Evolutionary conservation across 305 asterid species (phyloP), one percentile per base, ranked within the genome.

Genomic region (Solanum hybrid): DNA sequence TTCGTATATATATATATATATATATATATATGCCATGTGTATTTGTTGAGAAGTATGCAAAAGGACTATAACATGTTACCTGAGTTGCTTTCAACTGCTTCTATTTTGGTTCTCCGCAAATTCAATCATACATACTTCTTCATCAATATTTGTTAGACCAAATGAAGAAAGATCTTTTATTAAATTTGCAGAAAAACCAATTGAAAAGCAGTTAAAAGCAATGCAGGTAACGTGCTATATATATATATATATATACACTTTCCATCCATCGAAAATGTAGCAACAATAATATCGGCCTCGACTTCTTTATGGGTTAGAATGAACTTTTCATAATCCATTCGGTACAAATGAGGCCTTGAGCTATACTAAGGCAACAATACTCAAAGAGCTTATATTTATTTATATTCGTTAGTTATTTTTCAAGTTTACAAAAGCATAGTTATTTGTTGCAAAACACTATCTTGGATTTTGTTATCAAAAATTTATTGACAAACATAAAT

Each of bases 281-380:
- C 98, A 89, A 97, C 98, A 11, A 98, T 95, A 86, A 97, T 97
- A 91, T 97, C 99, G 73, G 99, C 99, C 88, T 96, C 96, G 24
- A 94, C 92, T 93, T 97, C 98, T 92, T 99, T 94, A 87, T 97
- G 99, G 72, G 99, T 96, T 90, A 96, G 98, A 86, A 97, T 95
- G 89, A 96, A 96, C 91, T 93, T 96, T 94, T 97, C 97, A 89
- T 97, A 97, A 89, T 97, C 99, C 99, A 97, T 96, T 89, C 97
- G 91, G 89, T 97, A 97, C 85, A 97, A 90, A 92, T 96, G 99
- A 90, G 64, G 8, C 64, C 0, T 51, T 51, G 66, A 51, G n/a
- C n/a, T 6, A 17, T 51, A 6, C 66, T 56, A 17, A 56, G 66
- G 8, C n/a, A 56, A 56, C 66, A 56, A 56, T 56, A 56, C n/a